Conservation (phyloP, 1,139 yeast species). For the Suhomyces coccinellae region DNA sequence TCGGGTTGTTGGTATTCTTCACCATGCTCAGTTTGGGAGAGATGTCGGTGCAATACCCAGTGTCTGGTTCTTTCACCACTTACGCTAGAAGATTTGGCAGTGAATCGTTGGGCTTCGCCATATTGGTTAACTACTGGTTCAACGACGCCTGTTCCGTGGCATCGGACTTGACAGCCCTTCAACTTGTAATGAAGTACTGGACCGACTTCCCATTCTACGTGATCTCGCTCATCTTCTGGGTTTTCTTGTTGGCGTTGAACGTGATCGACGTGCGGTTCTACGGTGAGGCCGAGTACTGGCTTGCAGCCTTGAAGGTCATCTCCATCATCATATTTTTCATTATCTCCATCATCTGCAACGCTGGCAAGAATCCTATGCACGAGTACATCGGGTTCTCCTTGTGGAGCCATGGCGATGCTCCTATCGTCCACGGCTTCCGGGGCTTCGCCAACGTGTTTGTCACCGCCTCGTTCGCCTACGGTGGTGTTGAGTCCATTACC, state of each 20-base stretch:
- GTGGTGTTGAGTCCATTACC: conserved; percentile 66
- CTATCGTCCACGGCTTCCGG: conserved; percentile 41
- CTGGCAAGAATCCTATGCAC: conserved; percentile 28
- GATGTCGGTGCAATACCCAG: conserved; percentile 61
- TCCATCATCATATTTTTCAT: conserved; percentile 44
- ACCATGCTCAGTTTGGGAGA: conserved; percentile 67
- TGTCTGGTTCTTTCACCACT: conserved; percentile 62
- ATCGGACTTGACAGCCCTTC: conserved; percentile 60
- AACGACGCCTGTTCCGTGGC: conserved; percentile 66
- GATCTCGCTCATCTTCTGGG: conserved; percentile 60
- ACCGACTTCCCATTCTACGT: conserved; percentile 59
- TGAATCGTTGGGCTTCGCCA: conserved; percentile 63
- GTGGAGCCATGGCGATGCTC: conserved; percentile 44
- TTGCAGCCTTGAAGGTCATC: conserved; percentile 40
- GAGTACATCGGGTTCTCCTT: conserved; percentile 42
- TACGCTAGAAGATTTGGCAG: conserved; percentile 62
- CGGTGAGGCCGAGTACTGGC: conserved; percentile 45
- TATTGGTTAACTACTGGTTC: conserved; percentile 63
- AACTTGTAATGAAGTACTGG: conserved; percentile 63
- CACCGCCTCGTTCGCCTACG: conserved; percentile 67
- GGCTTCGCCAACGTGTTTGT: conserved; percentile 42
- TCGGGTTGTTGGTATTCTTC: conserved; percentile 59
- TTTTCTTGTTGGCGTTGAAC: conserved; percentile 51
- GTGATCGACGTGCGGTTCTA: conserved; percentile 53
- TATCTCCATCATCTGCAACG: conserved; percentile 39